These are phyloP conservation scores for Eucalyptus shirleyi DNA, from an alignment of 345 rosid species.

Conservation along the genomic window DNA sequence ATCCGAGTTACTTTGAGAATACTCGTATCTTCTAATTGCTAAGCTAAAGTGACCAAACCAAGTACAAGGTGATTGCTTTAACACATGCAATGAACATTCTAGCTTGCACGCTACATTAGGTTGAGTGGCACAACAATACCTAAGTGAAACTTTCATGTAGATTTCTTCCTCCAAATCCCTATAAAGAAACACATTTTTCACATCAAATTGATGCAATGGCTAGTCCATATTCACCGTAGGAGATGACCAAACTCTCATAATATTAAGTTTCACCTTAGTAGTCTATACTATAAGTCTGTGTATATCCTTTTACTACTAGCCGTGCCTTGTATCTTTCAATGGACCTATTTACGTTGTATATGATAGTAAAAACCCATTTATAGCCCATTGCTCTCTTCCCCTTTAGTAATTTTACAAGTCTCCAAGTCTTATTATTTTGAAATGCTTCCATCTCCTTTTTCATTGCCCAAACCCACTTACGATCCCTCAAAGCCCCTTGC, in stretches of 20 bases:
- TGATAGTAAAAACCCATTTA: background rate
- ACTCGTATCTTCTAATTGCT: background rate
- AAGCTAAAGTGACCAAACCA: background rate
- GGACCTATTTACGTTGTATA: background rate
- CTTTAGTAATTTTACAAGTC: background rate
- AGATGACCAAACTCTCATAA: background rate
- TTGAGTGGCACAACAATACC: background rate
- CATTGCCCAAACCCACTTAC: background rate
- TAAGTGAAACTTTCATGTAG: background rate
- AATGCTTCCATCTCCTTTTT: background rate
- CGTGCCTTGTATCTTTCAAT: background rate
- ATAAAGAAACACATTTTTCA: background rate
- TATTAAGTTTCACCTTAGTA: background rate
- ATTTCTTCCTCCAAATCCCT: background rate
- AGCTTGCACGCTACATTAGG: background rate
- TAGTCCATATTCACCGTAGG: fast-evolving
- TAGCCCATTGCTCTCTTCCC: background rate
- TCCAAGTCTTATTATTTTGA: background rate
- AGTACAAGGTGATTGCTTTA: background rate
- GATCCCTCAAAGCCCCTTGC: background rate
- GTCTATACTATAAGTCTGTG: background rate
- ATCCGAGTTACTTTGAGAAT: background rate
- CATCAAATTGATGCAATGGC: background rate
- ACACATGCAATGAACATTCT: background rate
- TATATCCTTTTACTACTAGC: background rate